Conservation (phyloP, 2,329 filamentous ascomycete genomes). For the Neofusicoccum cordaticola region DNA sequence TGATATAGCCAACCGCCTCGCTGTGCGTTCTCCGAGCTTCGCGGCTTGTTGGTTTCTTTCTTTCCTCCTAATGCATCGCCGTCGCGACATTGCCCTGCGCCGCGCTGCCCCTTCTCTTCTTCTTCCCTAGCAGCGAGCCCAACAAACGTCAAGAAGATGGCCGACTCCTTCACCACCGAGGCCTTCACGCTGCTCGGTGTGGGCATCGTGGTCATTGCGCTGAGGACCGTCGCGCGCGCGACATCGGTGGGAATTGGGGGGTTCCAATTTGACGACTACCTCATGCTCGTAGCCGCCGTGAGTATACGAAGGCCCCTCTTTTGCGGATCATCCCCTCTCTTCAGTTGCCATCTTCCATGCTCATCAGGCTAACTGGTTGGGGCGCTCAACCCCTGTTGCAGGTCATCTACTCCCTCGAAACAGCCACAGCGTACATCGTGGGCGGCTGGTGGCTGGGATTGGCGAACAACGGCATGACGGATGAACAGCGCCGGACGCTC, state of each 20-base stretch:
- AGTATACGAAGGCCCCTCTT: not conserved
- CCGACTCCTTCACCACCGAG: constrained; percentile 20
- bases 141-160: constrained; percentile 6
- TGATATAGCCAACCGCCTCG: not conserved
- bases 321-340: not conserved
- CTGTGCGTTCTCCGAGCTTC: not conserved
- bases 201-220: constrained; percentile 20
- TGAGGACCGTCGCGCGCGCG: constrained; percentile 22
- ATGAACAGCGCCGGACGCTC: constrained; percentile 47
- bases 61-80: not conserved
- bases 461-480: constrained; percentile 58
- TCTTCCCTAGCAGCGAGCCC: not conserved
- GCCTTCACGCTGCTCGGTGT: constrained; percentile 22
- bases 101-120: not conserved
- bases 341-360: not conserved
- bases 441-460: constrained; percentile 50
- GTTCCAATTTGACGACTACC: constrained; percentile 22
- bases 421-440: constrained; percentile 49
- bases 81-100: not conserved
- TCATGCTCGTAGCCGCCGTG: constrained; percentile 24
- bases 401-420: constrained; percentile 53
- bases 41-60: not conserved
- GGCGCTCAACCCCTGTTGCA: constrained; percentile 23
- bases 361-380: not conserved
- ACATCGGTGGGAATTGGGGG: constrained; percentile 20